Percentiles rank a stretch among this genome's conserved stretches.
Conservation (phyloP, 2,329 filamentous ascomycete species). For the Sporothrix curviconia region DNA sequence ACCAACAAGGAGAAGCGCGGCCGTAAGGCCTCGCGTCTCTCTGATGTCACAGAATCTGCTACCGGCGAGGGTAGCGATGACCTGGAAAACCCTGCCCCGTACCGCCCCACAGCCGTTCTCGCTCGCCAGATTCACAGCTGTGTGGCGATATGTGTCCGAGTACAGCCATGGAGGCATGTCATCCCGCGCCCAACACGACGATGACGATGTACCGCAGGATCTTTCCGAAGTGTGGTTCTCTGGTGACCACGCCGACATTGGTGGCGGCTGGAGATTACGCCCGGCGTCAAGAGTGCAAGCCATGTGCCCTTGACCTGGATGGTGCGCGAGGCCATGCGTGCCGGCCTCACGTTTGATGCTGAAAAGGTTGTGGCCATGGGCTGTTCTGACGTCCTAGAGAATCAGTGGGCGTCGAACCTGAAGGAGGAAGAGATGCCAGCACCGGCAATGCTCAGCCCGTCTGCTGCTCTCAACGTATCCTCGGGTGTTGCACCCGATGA, state of each 20-base stretch:
- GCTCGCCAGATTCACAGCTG: slow-evolving; percentile 23
- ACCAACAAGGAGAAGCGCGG: slow-evolving; percentile 8
- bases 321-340: slow-evolving; percentile 51
- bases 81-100: slow-evolving; percentile 32
- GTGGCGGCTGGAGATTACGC: slow-evolving; percentile 59
- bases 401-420: slow-evolving; percentile 10
- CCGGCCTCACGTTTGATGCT: slow-evolving; percentile 64
- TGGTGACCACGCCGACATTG: slow-evolving; percentile 71
- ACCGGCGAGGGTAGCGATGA: not conserved
- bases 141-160: slow-evolving; percentile 6
- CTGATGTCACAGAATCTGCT: not conserved
- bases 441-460: not conserved
- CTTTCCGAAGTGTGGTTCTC: slow-evolving; percentile 78
- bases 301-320: slow-evolving; percentile 62
- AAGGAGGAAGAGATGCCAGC: not conserved
- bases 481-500: not conserved
- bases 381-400: slow-evolving; percentile 44
- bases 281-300: slow-evolving; percentile 54
- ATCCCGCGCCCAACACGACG: slow-evolving; percentile 29
- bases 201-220: slow-evolving; percentile 54
- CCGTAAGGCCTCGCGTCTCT: slow-evolving; percentile 9
- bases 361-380: slow-evolving; percentile 61
- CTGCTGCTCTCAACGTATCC: not conserved
- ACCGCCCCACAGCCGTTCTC: slow-evolving; percentile 34
- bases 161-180: slow-evolving; percentile 21